Conservation (phyloP, 2,329 filamentous ascomycete species). For the Botrytis aclada region DNA sequence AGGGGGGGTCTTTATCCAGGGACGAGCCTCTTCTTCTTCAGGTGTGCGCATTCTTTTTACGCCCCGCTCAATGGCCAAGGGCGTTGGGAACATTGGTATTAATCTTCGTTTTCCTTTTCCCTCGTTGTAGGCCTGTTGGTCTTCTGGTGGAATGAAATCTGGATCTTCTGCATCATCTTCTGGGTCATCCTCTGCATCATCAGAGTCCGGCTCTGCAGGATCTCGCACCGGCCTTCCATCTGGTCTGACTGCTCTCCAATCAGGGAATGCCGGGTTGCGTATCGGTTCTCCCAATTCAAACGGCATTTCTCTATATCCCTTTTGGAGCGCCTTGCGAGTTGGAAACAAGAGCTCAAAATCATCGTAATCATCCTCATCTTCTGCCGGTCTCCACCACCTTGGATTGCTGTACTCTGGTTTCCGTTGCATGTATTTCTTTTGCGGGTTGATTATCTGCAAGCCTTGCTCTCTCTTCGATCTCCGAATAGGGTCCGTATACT, state of each 20-base stretch:
- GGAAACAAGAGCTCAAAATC: neutral
- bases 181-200: neutral
- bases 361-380: constrained; percentile 1
- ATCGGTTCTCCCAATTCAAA: neutral
- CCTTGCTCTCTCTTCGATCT: accelerated
- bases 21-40: neutral
- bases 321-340: neutral
- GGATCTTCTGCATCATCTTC: neutral
- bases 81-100: neutral
- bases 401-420: neutral
- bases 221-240: neutral
- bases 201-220: neutral
- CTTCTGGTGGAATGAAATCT: no score
- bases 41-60: neutral
- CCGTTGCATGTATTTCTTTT: neutral
- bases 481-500: neutral
- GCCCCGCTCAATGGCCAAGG: neutral
- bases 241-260: neutral
- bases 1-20: neutral
- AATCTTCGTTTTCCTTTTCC: neutral
- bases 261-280: neutral
- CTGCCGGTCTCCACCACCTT: neutral
- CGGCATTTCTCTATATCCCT: neutral
- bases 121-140: neutral
- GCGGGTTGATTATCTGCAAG: neutral